Conservation (phyloP, 805 yeast species). For the Lachancea lanzarotensis region DNA sequence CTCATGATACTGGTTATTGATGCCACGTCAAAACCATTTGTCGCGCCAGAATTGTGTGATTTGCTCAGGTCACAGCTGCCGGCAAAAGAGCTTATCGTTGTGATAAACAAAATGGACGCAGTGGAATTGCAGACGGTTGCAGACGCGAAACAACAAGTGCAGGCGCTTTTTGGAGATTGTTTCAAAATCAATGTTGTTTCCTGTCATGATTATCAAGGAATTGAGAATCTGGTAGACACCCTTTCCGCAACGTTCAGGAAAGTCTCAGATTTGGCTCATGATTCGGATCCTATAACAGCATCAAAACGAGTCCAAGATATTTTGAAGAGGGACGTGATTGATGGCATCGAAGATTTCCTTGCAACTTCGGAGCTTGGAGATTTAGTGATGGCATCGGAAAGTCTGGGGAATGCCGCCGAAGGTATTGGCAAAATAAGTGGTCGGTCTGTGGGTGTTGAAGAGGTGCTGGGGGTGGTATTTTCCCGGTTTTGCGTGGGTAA, state of each 20-base stretch:
- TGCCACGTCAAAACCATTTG: constrained; percentile 17
- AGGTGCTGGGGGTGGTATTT: constrained; percentile 83
- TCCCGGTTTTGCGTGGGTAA: constrained; percentile 93
- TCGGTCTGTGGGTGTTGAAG: constrained; percentile 80
- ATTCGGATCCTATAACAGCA: constrained; percentile 60
- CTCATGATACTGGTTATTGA: constrained; percentile 56
- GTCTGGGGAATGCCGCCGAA: constrained; percentile 62
- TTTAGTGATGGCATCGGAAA: constrained; percentile 74
- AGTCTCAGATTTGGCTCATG: constrained; percentile 22
- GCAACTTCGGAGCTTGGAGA: constrained; percentile 47
- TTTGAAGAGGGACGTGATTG: constrained; percentile 64
- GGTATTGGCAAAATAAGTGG: constrained; percentile 95
- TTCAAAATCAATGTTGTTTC: constrained; percentile 43
- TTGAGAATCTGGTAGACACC: constrained; percentile 37
- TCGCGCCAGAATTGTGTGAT: constrained; percentile 35
- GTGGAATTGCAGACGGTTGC: constrained; percentile 19
- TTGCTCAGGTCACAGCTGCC: constrained; percentile 33
- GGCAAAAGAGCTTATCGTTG: constrained; percentile 32
- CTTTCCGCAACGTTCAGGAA: constrained; percentile 41
- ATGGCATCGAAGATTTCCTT: constrained; percentile 63
- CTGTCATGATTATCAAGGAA: constrained; percentile 53
- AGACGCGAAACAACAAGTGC: constrained; percentile 19
- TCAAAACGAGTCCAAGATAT: constrained; percentile 74
- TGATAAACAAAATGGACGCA: constrained; percentile 59
- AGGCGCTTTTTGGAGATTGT: constrained; percentile 12